Evolutionary conservation across 352 stramenopile species (phyloP).

Genomic region (Pythium monospermum): DNA sequence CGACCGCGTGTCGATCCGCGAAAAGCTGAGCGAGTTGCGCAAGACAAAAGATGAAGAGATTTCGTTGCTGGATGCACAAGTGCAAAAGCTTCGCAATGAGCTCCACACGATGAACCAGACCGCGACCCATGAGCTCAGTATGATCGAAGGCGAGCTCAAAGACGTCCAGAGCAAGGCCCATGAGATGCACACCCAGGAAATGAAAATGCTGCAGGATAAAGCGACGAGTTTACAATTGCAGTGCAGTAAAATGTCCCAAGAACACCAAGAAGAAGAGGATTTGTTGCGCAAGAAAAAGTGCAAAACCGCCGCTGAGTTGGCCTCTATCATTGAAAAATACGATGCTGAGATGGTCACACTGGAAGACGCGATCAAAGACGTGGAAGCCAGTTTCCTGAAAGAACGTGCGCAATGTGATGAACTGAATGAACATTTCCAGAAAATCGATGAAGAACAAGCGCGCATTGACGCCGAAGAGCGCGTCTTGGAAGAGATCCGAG

Average conservation of each 20-base stretch:
- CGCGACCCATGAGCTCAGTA: constrained; percentile 61
- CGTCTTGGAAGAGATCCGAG: constrained; percentile 63
- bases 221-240: constrained; percentile 45
- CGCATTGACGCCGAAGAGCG: constrained; percentile 79
- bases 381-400: constrained; percentile 36
- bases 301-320: constrained; percentile 72
- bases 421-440: constrained; percentile 82
- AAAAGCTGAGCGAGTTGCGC: constrained; percentile 71
- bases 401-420: constrained; percentile 59
- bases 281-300: constrained; percentile 75
- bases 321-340: constrained; percentile 68
- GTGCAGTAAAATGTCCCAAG: constrained; percentile 62
- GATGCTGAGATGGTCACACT: constrained; percentile 68
- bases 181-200: constrained; percentile 75
- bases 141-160: constrained; percentile 75
- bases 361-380: constrained; percentile 40
- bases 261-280: constrained; percentile 82
- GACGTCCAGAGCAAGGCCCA: constrained; percentile 66
- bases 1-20: constrained; percentile 64
- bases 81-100: constrained; percentile 79
- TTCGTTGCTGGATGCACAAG: constrained; percentile 66
- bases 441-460: constrained; percentile 83
- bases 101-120: constrained; percentile 71
- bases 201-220: constrained; percentile 61
- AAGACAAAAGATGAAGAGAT: constrained; percentile 83